phyloP scores from a whole-genome alignment of 2,329 filamentous ascomycete species.

The Beauveria sp. region DNA sequence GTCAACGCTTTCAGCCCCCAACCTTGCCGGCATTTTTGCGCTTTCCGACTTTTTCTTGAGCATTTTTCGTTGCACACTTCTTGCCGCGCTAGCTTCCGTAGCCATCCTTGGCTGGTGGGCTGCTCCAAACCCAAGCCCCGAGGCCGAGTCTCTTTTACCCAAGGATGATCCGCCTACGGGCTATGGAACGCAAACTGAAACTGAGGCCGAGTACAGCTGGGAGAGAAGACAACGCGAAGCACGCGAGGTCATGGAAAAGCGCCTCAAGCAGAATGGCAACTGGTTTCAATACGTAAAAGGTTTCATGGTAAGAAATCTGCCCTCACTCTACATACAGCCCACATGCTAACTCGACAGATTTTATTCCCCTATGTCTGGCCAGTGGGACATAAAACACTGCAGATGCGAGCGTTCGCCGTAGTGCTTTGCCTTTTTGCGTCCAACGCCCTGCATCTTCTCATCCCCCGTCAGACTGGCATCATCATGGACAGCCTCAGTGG shows the following conservation, averaged over 20 bases:
- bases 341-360: conserved; percentile 35
- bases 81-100: neutral
- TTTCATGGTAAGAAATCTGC: conserved; percentile 44
- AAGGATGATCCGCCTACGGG: conserved; percentile 2
- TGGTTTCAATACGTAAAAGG: conserved; percentile 71
- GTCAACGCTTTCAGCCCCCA: neutral
- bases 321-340: neutral
- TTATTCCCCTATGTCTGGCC: conserved; percentile 79
- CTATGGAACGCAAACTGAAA: conserved; percentile 26
- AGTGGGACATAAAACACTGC: conserved; percentile 54
- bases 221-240: conserved; percentile 44
- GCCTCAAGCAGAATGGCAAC: conserved; percentile 64
- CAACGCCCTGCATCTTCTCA: conserved; percentile 66
- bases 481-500: conserved; percentile 63
- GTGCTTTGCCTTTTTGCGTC: conserved; percentile 59
- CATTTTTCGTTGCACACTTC: conserved; percentile 11
- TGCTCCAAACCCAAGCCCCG: neutral
- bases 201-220: conserved; percentile 45
- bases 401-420: conserved; percentile 60
- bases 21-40: conserved; percentile 12
- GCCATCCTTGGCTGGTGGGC: neutral
- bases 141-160: conserved; percentile 9
- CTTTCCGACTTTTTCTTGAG: conserved; percentile 18
- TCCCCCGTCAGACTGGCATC: conserved; percentile 74
- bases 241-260: conserved; percentile 55